A percentile compares a stretch with the other conserved stretches of the same genome.
These are phyloP conservation scores for Alternaria novae-zelandiae DNA, from an alignment of 2,329 filamentous ascomycete genomes.

Conservation along the genomic window DNA sequence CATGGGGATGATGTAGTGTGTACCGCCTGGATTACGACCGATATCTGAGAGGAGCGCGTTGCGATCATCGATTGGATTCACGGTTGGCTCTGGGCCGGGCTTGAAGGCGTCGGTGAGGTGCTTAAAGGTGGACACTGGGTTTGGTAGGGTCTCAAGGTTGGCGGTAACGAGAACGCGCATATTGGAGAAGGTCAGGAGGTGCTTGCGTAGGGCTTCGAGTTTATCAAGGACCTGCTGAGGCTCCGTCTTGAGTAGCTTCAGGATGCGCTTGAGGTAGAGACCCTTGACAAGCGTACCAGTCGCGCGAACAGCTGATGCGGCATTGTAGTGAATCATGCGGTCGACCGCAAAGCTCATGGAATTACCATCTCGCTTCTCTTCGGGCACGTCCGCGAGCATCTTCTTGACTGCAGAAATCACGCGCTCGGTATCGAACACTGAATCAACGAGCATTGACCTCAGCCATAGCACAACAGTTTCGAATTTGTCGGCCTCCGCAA, in stretches of 20 bases:
- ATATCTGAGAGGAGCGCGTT: slow-evolving; percentile 75
- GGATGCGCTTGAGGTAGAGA: slow-evolving; percentile 83
- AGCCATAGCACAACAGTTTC: slow-evolving; percentile 82
- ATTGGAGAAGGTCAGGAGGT: slow-evolving; percentile 83
- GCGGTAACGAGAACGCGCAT: slow-evolving; percentile 84
- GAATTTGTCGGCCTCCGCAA: slow-evolving; percentile 89
- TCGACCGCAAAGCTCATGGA: slow-evolving; percentile 68
- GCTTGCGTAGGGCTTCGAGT: slow-evolving; percentile 76
- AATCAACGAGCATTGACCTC: slow-evolving; percentile 83
- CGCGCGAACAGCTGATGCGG: slow-evolving; percentile 76
- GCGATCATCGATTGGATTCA: slow-evolving; percentile 74
- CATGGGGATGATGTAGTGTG: slow-evolving; percentile 85
- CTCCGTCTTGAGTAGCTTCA: slow-evolving; percentile 78
- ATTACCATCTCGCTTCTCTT: slow-evolving; percentile 85
- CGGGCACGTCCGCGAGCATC: slow-evolving; percentile 88
- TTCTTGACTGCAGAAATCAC: slow-evolving; percentile 73
- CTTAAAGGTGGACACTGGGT: slow-evolving; percentile 83
- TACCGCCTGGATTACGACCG: slow-evolving; percentile 75
- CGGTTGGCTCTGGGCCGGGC: slow-evolving; percentile 57
- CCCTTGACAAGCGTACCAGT: slow-evolving; percentile 84
- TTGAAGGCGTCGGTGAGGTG: slow-evolving; percentile 58
- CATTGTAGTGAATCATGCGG: slow-evolving; percentile 80
- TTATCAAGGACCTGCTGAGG: slow-evolving; percentile 76
- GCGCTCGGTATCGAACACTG: slow-evolving; percentile 78
- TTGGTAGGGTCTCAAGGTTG: slow-evolving; percentile 74